Conservation (phyloP, 306 rosid species). For the Acacia acuminata region DNA sequence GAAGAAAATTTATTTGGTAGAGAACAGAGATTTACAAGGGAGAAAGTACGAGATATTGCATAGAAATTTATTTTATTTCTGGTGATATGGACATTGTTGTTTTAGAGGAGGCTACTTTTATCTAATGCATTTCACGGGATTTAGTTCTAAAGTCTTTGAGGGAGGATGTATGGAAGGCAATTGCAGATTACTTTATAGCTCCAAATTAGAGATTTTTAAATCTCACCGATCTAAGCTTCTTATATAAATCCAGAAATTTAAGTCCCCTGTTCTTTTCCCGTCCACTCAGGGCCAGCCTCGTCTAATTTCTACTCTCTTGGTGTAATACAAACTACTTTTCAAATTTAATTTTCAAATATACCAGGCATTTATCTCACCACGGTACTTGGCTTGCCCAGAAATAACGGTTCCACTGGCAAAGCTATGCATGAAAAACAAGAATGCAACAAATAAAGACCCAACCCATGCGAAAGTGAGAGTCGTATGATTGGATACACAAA, state of each 20-base stretch:
- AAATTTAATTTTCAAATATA: background rate
- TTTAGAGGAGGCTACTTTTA: background rate
- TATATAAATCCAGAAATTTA: background rate
- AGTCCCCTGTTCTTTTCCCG: background rate
- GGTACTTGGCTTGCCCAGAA: background rate
- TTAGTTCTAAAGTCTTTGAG: background rate
- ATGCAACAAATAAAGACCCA: background rate
- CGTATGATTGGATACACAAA: background rate
- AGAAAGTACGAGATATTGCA: background rate
- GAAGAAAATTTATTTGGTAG: background rate
- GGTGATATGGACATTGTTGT: background rate
- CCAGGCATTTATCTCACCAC: background rate
- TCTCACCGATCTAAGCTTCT: background rate
- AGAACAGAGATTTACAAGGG: background rate
- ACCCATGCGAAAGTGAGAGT: background rate
- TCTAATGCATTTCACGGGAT: background rate
- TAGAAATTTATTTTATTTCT: background rate
- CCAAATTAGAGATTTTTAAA: background rate
- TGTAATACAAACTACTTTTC: background rate
- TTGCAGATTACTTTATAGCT: background rate
- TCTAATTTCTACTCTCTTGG: background rate
- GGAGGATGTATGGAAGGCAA: background rate
- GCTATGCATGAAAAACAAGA: background rate
- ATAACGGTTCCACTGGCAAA: background rate
- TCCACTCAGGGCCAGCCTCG: slow-evolving; percentile 1